Evolutionary conservation across 192 early-diverging fungal species (phyloP), one percentile per base, ranked within the genome.

Genomic region (Podila verticillata): DNA sequence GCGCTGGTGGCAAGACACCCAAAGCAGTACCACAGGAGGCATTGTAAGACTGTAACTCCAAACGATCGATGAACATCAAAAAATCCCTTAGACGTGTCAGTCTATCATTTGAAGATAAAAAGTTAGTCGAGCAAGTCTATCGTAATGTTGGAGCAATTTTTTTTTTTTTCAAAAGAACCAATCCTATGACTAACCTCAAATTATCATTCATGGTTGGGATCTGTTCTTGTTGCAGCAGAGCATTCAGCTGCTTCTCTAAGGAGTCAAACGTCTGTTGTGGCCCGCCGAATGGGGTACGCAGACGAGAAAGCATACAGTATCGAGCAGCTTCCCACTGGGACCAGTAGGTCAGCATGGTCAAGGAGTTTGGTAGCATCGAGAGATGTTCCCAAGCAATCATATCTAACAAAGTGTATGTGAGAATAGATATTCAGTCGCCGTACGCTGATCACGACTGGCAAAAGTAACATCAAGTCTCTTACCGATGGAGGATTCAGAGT

Each of bases 11-110:
- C n/a, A 90, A 65, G 4, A 80, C 75, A n/a, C 80, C 79, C 13
- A 84, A 81, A 0, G 86, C 83, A 22, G 87, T 86, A 10, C 93
- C 94, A 31, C 84, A 82, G 0, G 84, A 63, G 6, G 93, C 89
- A 78, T 91, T 90, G 26, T 85, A 83, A n/a, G 91, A 84, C 80
- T 95, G 93, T 0, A 93, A 68, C 72, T 96, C 94, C 19, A 96
- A 75, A 35, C 90, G 63, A 78, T 94, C 92, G n/a, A 95, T 64
- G 8, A 95, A 80, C 2, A 64, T 57, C 2, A 95, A 39, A 20
- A 91, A 70, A 34, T 90, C 79, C 7, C 82, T 61, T 29, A 89
- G 54, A n/a, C 67, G 75, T 19, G 66, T 63, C 48, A 65, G n/a
- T 20, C 72, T 73, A 59, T 34, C 22, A 31, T 36, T 15, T 29